These are phyloP conservation scores for Phytopythium helicoides DNA, from an alignment of 352 stramenopile species.

Conservation along the genomic window DNA sequence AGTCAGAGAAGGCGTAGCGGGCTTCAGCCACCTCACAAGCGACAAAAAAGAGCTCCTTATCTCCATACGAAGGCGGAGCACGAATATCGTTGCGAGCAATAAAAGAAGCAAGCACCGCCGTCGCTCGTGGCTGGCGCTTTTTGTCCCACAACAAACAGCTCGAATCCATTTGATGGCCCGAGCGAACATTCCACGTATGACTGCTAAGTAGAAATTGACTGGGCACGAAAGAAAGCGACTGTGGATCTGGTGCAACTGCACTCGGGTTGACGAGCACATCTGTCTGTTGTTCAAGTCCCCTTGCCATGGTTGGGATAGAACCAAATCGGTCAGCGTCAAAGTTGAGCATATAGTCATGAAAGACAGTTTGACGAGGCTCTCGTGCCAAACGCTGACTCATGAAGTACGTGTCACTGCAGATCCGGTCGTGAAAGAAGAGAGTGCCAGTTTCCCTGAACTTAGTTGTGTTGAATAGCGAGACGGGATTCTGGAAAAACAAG, in stretches of 20 bases:
- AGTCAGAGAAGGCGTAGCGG: constrained; percentile 47
- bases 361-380: constrained; percentile 17
- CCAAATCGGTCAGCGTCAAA: constrained; percentile 6
- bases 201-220: constrained; percentile 39
- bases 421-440: constrained; percentile 55
- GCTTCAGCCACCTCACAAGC: constrained; percentile 55
- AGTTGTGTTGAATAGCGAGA: constrained; percentile 30
- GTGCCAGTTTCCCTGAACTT: constrained; percentile 38
- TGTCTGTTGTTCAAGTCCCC: constrained; percentile 14
- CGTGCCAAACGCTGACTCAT: constrained; percentile 17
- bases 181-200: constrained; percentile 44
- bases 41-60: constrained; percentile 59
- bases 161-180: constrained; percentile 50
- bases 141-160: constrained; percentile 61
- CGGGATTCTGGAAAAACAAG: constrained; percentile 39
- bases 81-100: constrained; percentile 26
- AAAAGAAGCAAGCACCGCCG: constrained; percentile 41
- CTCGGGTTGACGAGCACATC: constrained; percentile 26
- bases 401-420: constrained; percentile 30
- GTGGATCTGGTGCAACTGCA: constrained; percentile 16
- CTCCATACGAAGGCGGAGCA: constrained; percentile 37
- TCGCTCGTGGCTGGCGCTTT: constrained; percentile 43
- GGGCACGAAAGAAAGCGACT: constrained; percentile 21
- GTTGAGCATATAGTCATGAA: constrained; percentile 35
- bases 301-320: too few relatives aligned